Evolutionary conservation across 768 basidiomycete species (phyloP), one percentile per base, ranked within the genome.

Genomic region (Hypsizygus marmoreus): DNA sequence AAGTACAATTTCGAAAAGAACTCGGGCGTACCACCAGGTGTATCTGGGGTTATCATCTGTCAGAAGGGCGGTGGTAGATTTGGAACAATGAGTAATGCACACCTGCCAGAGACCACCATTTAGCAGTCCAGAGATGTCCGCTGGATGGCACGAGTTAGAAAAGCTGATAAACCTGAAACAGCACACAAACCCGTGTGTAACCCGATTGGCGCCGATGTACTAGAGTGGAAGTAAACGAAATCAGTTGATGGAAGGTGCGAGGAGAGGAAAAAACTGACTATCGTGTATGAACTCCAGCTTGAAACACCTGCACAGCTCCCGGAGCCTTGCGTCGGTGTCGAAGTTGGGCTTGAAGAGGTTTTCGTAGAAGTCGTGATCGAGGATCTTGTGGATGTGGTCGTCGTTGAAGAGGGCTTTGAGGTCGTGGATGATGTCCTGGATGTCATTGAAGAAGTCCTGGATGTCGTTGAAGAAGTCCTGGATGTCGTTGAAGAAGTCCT

Each of bases 91-190:
- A 17, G 12, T n/a, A 14, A 14, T 17, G 45, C 49, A 28, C 24
- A 50, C 43, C 49, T 42, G 43, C 49, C 23, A 30, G n/a, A 5
- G 49, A 40, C 49, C 49, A 50, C 53, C 53, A 54, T 13, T 38
- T 36, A 4, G 52, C 52, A 19, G 53, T 47, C 53, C 48, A 54
- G 30, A 40, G 17, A 34, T 32, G 45, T 5, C 49, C 45, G 10
- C 49, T 50, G 12, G 2, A 11, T 2, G 12, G 4, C 10, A 33
- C 11, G 33, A n/a, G 16, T 26, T 5, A 22, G 17, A 10, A 28
- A 20, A 12, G 2, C 37, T 6, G 11, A 12, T 4, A 17, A 20
- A 16, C 11, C 7, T 12, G 25, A 2, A 23, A 43, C 7, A 26
- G 26, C 10, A 12, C n/a, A 51, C 25, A 23, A 10, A 40, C 49